Conservation (phyloP, 495 filamentous ascomycete genomes). For the Clohesyomyces aquaticus region DNA sequence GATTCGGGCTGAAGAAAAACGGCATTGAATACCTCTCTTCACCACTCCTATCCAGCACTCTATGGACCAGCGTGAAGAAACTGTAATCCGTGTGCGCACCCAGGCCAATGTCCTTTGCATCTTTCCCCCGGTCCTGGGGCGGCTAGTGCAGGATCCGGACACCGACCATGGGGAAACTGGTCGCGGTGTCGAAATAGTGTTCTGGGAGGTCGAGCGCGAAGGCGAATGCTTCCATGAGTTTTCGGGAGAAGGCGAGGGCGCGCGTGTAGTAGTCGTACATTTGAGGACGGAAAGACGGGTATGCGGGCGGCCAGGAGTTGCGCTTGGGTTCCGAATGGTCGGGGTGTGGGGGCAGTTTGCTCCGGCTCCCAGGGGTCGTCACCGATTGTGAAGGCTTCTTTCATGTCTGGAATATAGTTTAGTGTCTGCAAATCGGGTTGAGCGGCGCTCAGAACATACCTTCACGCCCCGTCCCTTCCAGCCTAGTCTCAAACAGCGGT, state of each 20-base stretch:
- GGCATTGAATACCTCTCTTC: conserved; percentile 21
- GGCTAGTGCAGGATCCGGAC: conserved; percentile 26
- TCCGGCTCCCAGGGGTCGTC: conserved; percentile 24
- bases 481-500: conserved; percentile 23
- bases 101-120: conserved; percentile 15
- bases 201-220: conserved; percentile 21
- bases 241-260: conserved; percentile 9
- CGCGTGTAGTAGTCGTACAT: conserved; percentile 26
- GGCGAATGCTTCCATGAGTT: conserved; percentile 23
- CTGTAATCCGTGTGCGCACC: conserved; percentile 34
- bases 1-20: conserved; percentile 21
- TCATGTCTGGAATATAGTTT: conserved; percentile 11
- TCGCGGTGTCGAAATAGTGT: conserved; percentile 19
- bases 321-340: neutral
- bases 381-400: conserved; percentile 29
- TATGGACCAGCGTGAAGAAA: conserved; percentile 22
- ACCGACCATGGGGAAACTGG: conserved; percentile 16
- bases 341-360: conserved; percentile 8
- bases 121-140: conserved; percentile 13
- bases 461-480: conserved; percentile 9
- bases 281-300: conserved; percentile 10
- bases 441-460: conserved; percentile 3
- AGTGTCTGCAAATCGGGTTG: neutral
- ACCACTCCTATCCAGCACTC: conserved; percentile 18
- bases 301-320: conserved; percentile 20